phyloP scores from a whole-genome alignment of 2,329 filamentous ascomycete species.

The Chrysoporthe cubensis region DNA sequence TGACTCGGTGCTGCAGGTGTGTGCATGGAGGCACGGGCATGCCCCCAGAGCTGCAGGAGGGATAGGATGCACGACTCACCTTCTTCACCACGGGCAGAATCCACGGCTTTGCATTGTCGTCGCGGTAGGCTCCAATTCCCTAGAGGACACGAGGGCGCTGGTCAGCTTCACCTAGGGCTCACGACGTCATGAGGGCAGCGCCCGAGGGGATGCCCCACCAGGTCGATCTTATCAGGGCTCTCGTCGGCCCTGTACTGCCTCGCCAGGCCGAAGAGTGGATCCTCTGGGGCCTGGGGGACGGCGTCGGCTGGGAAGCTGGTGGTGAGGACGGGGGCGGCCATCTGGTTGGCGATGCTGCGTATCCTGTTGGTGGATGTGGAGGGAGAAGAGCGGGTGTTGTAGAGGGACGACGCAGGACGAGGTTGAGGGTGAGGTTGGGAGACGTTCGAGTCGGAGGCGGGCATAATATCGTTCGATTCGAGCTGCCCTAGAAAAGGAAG shows the following conservation, averaged over 20 bases:
- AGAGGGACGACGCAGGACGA: constrained; percentile 37
- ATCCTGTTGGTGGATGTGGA: constrained; percentile 56
- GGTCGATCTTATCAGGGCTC: constrained; percentile 81
- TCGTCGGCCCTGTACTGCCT: constrained; percentile 83
- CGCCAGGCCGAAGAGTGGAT: constrained; percentile 92
- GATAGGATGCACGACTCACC: constrained; percentile 55
- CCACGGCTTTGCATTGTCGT: constrained; percentile 96
- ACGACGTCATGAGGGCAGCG: constrained; percentile 18
- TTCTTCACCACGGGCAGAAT: constrained; percentile 94
- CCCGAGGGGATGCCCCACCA: constrained; percentile 60
- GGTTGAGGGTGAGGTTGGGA: constrained; percentile 32
- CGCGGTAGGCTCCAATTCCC: constrained; percentile 90
- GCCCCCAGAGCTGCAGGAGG: not conserved
- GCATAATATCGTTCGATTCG: constrained; percentile 8
- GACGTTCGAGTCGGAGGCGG: constrained; percentile 6
- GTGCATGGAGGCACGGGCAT: not conserved
- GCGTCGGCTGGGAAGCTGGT: constrained; percentile 76
- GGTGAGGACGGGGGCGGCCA: constrained; percentile 61
- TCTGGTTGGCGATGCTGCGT: constrained; percentile 69
- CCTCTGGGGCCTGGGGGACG: constrained; percentile 90
- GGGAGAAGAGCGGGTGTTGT: constrained; percentile 42
- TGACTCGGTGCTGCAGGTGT: constrained; percentile 15
- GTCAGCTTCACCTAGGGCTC: constrained; percentile 11
- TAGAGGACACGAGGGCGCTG: constrained; percentile 34
- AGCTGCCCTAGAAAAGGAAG: constrained; percentile 14